A percentile compares a stretch with the other conserved stretches of the same genome.
Evolutionary conservation across 1,284 basidiomycete species (phyloP).

Genomic region (Apiotrichum akiyoshidainum): DNA sequence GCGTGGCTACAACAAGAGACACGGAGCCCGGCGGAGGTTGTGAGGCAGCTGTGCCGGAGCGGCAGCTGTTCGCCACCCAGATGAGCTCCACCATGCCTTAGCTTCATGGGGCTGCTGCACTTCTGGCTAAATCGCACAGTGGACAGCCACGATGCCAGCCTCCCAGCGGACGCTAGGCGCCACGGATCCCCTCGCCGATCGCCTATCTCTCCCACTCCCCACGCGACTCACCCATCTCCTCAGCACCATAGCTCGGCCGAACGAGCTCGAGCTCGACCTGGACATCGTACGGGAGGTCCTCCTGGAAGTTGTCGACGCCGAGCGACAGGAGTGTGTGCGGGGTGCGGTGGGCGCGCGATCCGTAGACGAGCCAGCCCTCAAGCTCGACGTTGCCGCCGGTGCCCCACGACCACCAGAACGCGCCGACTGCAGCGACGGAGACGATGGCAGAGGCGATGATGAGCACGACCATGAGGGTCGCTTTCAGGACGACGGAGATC

Average conservation of each 20-base stretch:
- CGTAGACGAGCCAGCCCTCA: conserved; percentile 50
- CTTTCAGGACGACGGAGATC: conserved; percentile 41
- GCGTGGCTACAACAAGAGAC: neutral
- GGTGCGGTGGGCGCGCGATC: conserved; percentile 27
- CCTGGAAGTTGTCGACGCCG: conserved; percentile 36
- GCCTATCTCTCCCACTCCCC: neutral
- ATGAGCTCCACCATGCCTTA: too few species aligned
- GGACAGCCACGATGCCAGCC: too few species aligned
- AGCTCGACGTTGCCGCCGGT: conserved; percentile 45
- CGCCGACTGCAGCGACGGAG: conserved; percentile 44
- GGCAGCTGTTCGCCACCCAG: too few species aligned
- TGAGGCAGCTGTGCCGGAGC: too few species aligned
- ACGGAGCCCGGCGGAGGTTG: too few species aligned
- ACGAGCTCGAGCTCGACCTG: conserved; percentile 51
- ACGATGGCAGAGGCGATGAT: conserved; percentile 37
- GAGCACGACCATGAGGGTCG: conserved; percentile 36
- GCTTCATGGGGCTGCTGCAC: too few species aligned
- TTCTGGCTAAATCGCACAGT: too few species aligned
- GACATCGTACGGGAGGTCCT: conserved; percentile 49
- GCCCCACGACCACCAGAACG: conserved; percentile 50
- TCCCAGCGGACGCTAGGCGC: too few species aligned
- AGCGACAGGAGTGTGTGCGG: conserved; percentile 45
- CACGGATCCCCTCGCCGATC: too few species aligned
- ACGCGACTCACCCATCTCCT: conserved; percentile 37
- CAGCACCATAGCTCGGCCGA: conserved; percentile 30